These are phyloP conservation scores for Styphnolobium japonicum DNA, from an alignment of 306 rosid genomes.

Conservation along the genomic window DNA sequence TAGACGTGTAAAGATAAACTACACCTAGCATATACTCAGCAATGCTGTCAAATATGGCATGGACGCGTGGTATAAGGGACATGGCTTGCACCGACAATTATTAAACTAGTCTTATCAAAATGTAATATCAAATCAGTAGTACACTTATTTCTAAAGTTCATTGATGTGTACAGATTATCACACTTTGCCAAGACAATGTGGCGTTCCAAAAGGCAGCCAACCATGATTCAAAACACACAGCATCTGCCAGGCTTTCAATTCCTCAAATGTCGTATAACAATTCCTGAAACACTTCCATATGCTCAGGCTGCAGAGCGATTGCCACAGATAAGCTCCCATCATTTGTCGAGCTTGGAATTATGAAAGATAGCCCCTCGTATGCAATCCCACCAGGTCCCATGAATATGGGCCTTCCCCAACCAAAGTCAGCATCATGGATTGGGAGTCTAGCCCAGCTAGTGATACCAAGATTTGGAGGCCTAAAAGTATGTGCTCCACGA, in stretches of 20 bases:
- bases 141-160: slow-evolving; percentile 18
- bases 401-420: slow-evolving; percentile 91
- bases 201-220: background rate
- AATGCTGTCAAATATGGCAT: background rate
- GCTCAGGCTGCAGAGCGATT: slow-evolving; percentile 50
- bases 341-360: slow-evolving; percentile 61
- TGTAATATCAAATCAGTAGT: slow-evolving; percentile 4
- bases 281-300: slow-evolving; percentile 40
- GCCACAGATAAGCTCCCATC: slow-evolving; percentile 77
- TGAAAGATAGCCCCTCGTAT: slow-evolving; percentile 57
- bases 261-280: slow-evolving; percentile 35
- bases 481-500: slow-evolving; percentile 63
- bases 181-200: background rate
- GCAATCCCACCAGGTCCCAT: slow-evolving; percentile 85
- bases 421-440: slow-evolving; percentile 68
- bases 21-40: background rate
- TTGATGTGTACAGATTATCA: background rate
- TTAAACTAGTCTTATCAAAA: background rate
- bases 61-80: background rate
- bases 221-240: background rate
- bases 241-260: background rate
- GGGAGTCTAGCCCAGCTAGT: slow-evolving; percentile 69
- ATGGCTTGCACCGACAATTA: background rate
- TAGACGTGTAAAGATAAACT: too few species aligned
- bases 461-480: slow-evolving; percentile 68